Conservation (phyloP, 129 eudicot genomes). For the Tanacetum coccineum region DNA sequence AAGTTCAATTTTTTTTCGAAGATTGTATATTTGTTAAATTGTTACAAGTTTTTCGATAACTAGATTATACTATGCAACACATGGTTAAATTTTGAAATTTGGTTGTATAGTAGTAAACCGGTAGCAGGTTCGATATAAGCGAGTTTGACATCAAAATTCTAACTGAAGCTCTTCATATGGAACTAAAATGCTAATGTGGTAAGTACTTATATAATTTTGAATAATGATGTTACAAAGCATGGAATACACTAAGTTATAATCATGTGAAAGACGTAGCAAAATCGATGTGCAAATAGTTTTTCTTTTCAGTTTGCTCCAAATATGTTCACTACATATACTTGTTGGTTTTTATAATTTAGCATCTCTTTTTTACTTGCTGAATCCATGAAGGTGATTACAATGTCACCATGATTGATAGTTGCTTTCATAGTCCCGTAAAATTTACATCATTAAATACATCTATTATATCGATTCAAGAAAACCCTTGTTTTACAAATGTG, state of each 20-base stretch:
- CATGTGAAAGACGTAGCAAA: no score
- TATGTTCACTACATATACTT: neutral
- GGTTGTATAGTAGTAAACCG: neutral
- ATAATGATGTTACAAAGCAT: neutral
- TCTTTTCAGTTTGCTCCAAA: neutral
- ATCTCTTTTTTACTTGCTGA: neutral
- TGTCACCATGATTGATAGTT: neutral
- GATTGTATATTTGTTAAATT: neutral
- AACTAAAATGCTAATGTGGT: no score
- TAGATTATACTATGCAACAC: neutral
- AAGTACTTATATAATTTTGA: conserved; percentile 11
- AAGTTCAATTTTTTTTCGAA: neutral
- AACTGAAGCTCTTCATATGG: neutral
- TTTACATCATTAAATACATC: no score
- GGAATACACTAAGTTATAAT: no score
- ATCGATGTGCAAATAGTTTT: no score
- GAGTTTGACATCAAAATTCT: neutral
- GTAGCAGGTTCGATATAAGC: neutral
- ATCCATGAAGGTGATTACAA: neutral
- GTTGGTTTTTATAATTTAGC: neutral
- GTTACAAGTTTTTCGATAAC: neutral
- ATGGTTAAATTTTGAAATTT: neutral
- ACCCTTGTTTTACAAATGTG: neutral
- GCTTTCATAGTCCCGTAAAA: neutral
- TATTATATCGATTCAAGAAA: neutral